These are phyloP conservation scores for Ceriops zippeliana DNA, from an alignment of 345 rosid genomes.

Conservation along the genomic window DNA sequence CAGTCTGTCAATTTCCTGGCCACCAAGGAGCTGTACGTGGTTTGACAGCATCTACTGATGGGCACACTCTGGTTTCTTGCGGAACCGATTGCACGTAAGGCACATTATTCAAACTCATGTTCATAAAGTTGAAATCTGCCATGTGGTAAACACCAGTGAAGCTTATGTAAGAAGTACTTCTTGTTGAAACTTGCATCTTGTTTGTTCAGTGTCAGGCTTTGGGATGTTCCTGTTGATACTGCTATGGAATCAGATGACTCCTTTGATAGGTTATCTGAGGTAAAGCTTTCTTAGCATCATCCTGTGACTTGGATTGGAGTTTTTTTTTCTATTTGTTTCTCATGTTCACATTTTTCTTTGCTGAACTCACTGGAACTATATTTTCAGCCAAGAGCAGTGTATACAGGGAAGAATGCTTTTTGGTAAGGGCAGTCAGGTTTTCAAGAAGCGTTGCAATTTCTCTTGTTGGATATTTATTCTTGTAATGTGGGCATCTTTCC, in stretches of 20 bases:
- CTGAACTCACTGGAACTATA: neutral
- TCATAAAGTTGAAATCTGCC: neutral
- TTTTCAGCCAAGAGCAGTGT: conserved; percentile 66
- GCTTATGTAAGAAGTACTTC: neutral
- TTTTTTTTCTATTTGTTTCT: conserved; percentile 3
- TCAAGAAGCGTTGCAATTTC: neutral
- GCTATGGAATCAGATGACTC: conserved; percentile 44
- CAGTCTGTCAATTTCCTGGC: conserved; percentile 86
- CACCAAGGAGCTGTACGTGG: conserved; percentile 94
- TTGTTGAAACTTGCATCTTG: neutral
- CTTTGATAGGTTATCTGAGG: conserved; percentile 49
- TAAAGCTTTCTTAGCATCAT: conserved; percentile 20
- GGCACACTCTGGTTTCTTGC: conserved; percentile 68
- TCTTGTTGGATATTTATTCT: neutral
- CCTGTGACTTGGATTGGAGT: neutral
- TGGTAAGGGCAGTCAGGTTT: conserved; percentile 40
- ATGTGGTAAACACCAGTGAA: neutral
- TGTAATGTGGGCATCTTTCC: neutral
- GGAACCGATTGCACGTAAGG: conserved; percentile 92
- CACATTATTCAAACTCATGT: neutral
- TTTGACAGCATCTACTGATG: conserved; percentile 86
- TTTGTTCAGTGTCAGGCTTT: conserved; percentile 75
- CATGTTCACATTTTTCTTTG: neutral
- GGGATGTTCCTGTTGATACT: conserved; percentile 81
- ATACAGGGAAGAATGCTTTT: conserved; percentile 78